These are phyloP conservation scores for Puccinia coronata DNA, from an alignment of 1,284 basidiomycete genomes.

Conservation along the genomic window DNA sequence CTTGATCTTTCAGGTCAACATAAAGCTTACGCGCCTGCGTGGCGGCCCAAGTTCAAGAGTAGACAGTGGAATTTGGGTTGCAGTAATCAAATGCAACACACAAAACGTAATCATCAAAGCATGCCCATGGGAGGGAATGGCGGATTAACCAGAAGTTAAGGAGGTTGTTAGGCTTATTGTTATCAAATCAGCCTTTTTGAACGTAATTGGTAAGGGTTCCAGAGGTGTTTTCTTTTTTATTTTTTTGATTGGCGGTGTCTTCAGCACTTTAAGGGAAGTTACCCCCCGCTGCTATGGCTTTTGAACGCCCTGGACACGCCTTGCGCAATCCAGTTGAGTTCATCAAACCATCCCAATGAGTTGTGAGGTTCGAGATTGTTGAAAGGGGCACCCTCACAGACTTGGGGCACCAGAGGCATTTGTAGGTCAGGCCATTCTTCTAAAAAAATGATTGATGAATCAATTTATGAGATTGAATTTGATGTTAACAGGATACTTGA, in stretches of 20 bases:
- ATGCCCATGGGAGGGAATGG: background rate
- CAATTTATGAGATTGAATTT: too few relatives aligned
- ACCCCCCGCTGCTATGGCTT: too few relatives aligned
- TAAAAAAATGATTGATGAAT: too few relatives aligned
- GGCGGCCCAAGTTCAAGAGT: background rate
- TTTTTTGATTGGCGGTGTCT: background rate
- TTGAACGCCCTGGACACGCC: too few relatives aligned
- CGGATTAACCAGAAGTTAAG: background rate
- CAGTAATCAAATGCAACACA: background rate
- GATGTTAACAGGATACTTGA: too few relatives aligned
- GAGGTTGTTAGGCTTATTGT: background rate
- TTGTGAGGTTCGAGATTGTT: too few relatives aligned
- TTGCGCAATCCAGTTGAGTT: too few relatives aligned
- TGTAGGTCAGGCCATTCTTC: too few relatives aligned
- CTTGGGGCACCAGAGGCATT: too few relatives aligned
- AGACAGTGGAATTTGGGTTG: background rate
- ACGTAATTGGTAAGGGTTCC: background rate
- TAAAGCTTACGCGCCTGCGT: background rate
- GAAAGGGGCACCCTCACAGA: too few relatives aligned
- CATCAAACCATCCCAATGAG: too few relatives aligned
- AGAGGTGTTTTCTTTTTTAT: background rate
- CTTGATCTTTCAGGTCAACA: background rate
- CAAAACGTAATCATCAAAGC: background rate
- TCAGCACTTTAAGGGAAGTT: too few relatives aligned
- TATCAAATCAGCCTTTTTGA: background rate